phyloP scores from a whole-genome alignment of 441 rosid genomes.

The Bruguiera hainesii region DNA sequence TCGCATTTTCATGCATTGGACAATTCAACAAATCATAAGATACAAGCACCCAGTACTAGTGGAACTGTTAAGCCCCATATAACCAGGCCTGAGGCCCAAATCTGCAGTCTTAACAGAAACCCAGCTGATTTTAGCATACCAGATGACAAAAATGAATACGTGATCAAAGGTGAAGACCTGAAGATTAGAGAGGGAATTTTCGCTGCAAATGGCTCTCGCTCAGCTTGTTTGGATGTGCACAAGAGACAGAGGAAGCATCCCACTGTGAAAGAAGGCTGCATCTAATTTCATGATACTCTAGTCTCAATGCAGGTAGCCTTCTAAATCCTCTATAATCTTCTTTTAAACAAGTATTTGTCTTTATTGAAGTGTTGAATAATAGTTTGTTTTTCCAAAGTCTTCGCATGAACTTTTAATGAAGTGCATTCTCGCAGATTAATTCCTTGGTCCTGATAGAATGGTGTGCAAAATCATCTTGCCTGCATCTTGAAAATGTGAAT shows the following conservation, averaged over 20 bases:
- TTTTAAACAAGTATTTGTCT: background rate
- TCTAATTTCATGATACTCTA: constrained; percentile 18
- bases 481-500: constrained; percentile 14
- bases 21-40: constrained; percentile 36
- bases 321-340: constrained; percentile 14
- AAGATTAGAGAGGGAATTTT: constrained; percentile 38
- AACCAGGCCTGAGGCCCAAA: constrained; percentile 35
- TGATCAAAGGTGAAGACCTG: constrained; percentile 58
- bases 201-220: constrained; percentile 30
- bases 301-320: constrained; percentile 31
- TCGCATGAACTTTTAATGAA: background rate
- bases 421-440: background rate
- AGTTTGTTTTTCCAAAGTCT: background rate
- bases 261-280: constrained; percentile 36
- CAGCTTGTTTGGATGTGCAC: constrained; percentile 32
- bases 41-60: constrained; percentile 27
- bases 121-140: constrained; percentile 92
- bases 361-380: background rate
- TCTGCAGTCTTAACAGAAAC: constrained; percentile 71
- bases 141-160: constrained; percentile 63
- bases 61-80: constrained; percentile 30
- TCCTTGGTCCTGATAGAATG: constrained; percentile 16
- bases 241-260: constrained; percentile 54
- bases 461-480: constrained; percentile 5
- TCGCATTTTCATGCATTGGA: constrained; percentile 30